phyloP scores from a whole-genome alignment of 2,329 filamentous ascomycete genomes.

The Calonectria hongkongensis region DNA sequence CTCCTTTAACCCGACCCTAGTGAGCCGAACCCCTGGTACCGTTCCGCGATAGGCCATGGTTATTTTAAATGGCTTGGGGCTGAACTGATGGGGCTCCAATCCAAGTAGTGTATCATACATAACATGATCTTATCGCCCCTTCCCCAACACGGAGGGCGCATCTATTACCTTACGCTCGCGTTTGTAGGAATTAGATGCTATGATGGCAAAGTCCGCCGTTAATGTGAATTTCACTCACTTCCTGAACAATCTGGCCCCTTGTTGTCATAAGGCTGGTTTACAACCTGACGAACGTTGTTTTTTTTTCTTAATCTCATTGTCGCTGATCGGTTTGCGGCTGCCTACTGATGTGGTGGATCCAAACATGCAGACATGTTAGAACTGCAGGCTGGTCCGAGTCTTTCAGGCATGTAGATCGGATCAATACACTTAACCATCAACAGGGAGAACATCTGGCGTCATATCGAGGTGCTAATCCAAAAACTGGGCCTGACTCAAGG shows the following conservation, averaged over 20 bases:
- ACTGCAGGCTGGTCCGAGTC: not conserved
- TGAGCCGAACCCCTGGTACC: not conserved
- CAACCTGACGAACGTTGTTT: not conserved
- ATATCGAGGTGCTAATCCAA: not conserved
- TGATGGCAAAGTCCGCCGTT: too few relatives aligned
- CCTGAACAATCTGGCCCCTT: too few relatives aligned
- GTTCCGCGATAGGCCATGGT: not conserved
- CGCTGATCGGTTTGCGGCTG: not conserved
- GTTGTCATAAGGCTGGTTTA: not conserved
- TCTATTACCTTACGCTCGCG: not conserved
- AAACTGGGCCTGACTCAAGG: constrained; percentile 1
- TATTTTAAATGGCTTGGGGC: too few relatives aligned
- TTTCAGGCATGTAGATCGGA: constrained; percentile 5
- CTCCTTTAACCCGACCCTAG: not conserved
- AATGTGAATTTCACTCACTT: not conserved
- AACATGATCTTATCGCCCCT: not conserved
- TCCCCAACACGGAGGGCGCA: not conserved
- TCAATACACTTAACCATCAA: constrained; percentile 16
- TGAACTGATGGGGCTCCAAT: not conserved
- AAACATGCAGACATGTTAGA: not conserved
- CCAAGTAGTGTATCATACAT: not conserved
- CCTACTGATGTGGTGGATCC: not conserved
- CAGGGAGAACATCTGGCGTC: not conserved
- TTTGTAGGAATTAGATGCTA: not conserved
- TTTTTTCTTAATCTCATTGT: not conserved